Conservation (phyloP, 192 early-diverging fungal genomes). For the Entomortierella chlamydospora region DNA sequence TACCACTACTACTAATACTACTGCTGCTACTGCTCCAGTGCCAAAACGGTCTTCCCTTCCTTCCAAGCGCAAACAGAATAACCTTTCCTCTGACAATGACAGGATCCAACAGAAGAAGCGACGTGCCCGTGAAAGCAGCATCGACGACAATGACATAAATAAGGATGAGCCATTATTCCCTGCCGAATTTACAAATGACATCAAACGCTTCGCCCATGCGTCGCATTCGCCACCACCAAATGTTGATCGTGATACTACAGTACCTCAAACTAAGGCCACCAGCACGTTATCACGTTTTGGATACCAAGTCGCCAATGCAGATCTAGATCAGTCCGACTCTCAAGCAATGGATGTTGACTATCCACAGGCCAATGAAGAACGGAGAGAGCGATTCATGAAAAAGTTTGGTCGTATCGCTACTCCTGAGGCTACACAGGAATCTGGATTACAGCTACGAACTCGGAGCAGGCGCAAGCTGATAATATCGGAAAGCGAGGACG, state of each 20-base stretch:
- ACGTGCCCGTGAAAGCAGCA: not conserved
- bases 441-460: not conserved
- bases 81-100: not conserved
- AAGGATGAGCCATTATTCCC: constrained; percentile 25
- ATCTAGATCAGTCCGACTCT: not conserved
- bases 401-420: constrained; percentile 16
- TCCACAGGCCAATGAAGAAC: not conserved
- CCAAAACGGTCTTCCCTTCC: not conserved
- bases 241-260: not conserved
- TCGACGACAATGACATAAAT: not conserved
- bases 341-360: not conserved
- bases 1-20: not conserved
- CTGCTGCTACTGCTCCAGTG: not conserved
- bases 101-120: not conserved
- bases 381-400: constrained; percentile 17
- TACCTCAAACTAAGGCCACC: not conserved
- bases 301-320: constrained; percentile 5
- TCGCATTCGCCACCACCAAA: not conserved
- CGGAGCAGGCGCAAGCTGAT: constrained; percentile 3
- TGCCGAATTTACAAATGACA: constrained; percentile 4
- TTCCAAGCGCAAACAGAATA: not conserved
- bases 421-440: not conserved
- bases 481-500: constrained; percentile 30
- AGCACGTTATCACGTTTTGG: constrained; percentile 5
- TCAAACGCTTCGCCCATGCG: not conserved